Conservation (phyloP, 331 rosid genomes). For the Acacia pycnantha region DNA sequence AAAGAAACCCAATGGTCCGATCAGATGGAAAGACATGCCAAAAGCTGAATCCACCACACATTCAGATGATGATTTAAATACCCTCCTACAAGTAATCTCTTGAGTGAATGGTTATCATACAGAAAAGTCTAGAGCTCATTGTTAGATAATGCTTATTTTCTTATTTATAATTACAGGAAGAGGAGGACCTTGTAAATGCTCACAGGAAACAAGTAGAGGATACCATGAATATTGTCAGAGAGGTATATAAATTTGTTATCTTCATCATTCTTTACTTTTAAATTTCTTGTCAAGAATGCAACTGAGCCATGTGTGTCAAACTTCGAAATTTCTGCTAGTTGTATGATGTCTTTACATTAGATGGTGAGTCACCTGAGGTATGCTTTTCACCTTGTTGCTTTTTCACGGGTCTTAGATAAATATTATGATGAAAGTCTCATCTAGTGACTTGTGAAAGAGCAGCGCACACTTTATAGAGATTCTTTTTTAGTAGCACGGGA, state of each 20-base stretch:
- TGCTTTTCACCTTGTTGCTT: not conserved
- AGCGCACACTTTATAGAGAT: not conserved
- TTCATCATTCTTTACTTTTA: not conserved
- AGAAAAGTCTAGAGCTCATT: not conserved
- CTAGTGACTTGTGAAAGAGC: conserved; percentile 6
- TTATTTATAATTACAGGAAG: conserved; percentile 60
- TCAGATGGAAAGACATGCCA: conserved; percentile 66
- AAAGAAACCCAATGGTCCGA: conserved; percentile 55
- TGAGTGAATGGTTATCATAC: not conserved
- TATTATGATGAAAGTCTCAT: conserved; percentile 2
- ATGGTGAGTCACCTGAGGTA: not conserved
- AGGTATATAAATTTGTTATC: conserved; percentile 50
- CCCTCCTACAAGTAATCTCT: conserved; percentile 67
- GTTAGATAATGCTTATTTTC: conserved; percentile 13
- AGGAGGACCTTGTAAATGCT: conserved; percentile 83
- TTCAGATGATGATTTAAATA: conserved; percentile 72
- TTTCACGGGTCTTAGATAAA: not conserved
- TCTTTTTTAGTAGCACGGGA: not conserved
- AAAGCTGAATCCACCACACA: conserved; percentile 50
- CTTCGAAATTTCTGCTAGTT: not conserved
- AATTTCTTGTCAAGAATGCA: not conserved
- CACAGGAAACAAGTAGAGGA: conserved; percentile 92
- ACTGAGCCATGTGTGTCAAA: not conserved
- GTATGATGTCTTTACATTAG: not conserved
- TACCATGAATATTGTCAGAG: conserved; percentile 82